phyloP scores from a whole-genome alignment of 352 stramenopile genomes.

The Globisporangium uncinulatum region DNA sequence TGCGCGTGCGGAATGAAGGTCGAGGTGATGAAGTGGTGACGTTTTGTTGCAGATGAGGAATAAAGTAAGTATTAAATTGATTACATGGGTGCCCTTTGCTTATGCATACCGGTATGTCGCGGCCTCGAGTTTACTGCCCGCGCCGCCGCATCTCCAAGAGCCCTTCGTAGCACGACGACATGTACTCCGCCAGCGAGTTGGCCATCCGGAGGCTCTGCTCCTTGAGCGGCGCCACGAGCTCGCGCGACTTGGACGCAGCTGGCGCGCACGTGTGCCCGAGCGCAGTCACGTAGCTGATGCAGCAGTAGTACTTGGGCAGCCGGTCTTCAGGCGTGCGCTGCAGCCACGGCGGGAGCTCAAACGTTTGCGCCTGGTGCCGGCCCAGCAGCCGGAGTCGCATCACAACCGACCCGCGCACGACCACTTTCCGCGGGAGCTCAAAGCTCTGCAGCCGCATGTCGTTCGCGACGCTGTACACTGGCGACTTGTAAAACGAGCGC shows the following conservation, averaged over 20 bases:
- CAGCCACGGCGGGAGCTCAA: slow-evolving; percentile 50
- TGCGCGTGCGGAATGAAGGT: slow-evolving; percentile 59
- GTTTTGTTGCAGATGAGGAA: neutral
- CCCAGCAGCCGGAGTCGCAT: slow-evolving; percentile 60
- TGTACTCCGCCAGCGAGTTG: slow-evolving; percentile 47
- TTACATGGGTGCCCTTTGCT: too few species aligned
- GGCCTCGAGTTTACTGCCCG: slow-evolving; percentile 19
- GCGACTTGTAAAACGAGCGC: slow-evolving; percentile 41
- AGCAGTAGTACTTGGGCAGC: slow-evolving; percentile 74
- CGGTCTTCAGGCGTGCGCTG: slow-evolving; percentile 33
- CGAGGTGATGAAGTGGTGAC: slow-evolving; percentile 72
- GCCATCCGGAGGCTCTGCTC: slow-evolving; percentile 35
- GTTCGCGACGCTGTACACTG: slow-evolving; percentile 50
- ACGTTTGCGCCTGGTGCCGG: slow-evolving; percentile 68
- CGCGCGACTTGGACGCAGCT: slow-evolving; percentile 1
- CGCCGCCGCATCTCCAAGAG: slow-evolving; percentile 44
- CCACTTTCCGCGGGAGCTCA: slow-evolving; percentile 40
- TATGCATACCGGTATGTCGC: too few species aligned
- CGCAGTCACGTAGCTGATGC: slow-evolving; percentile 71
- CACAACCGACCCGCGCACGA: slow-evolving; percentile 30
- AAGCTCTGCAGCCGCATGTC: slow-evolving; percentile 73
- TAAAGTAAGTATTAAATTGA: neutral
- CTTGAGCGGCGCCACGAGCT: slow-evolving; percentile 16
- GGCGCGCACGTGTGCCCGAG: slow-evolving; percentile 36
- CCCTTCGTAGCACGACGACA: slow-evolving; percentile 54